phyloP scores from a whole-genome alignment of 768 basidiomycete species.

The Calvatia gigantea region DNA sequence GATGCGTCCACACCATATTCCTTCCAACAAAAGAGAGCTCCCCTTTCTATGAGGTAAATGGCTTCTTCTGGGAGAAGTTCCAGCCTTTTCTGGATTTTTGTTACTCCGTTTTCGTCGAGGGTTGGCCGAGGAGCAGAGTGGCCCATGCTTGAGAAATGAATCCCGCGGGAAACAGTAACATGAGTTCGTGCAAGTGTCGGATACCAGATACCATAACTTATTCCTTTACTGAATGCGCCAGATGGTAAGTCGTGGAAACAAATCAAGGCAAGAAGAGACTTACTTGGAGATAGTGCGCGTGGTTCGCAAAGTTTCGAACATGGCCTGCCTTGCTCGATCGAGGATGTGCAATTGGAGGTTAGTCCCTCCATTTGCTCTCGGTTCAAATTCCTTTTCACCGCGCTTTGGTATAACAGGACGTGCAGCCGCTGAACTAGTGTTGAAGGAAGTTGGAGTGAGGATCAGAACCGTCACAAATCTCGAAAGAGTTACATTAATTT shows the following conservation, averaged over 20 bases:
- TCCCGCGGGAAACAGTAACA: slow-evolving; percentile 75
- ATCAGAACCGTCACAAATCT: not conserved
- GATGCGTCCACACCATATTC: slow-evolving; percentile 30
- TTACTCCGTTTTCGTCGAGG: slow-evolving; percentile 26
- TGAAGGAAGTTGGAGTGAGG: slow-evolving; percentile 13
- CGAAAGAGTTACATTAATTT: slow-evolving; percentile 52
- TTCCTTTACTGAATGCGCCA: slow-evolving; percentile 51
- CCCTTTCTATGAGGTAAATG: slow-evolving; percentile 89
- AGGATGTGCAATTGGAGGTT: slow-evolving; percentile 80
- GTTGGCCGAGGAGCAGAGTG: slow-evolving; percentile 60
- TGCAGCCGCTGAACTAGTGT: slow-evolving; percentile 31
- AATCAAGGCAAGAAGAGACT: slow-evolving; percentile 16
- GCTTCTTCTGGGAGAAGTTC: slow-evolving; percentile 95
- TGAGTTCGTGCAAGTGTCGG: slow-evolving; percentile 60
- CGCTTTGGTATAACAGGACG: slow-evolving; percentile 88
- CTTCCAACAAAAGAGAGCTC: slow-evolving; percentile 83
- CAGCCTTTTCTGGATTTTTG: slow-evolving; percentile 57
- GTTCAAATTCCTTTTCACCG: slow-evolving; percentile 98
- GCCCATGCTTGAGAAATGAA: slow-evolving; percentile 79
- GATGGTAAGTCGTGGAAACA: not conserved
- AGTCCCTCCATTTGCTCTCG: slow-evolving; percentile 59
- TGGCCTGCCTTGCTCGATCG: slow-evolving; percentile 75
- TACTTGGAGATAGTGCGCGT: slow-evolving; percentile 76
- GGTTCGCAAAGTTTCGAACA: slow-evolving; percentile 79
- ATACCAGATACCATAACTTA: slow-evolving; percentile 82